phyloP scores from a whole-genome alignment of 1,284 basidiomycete species.

The Tremellales sp. region DNA sequence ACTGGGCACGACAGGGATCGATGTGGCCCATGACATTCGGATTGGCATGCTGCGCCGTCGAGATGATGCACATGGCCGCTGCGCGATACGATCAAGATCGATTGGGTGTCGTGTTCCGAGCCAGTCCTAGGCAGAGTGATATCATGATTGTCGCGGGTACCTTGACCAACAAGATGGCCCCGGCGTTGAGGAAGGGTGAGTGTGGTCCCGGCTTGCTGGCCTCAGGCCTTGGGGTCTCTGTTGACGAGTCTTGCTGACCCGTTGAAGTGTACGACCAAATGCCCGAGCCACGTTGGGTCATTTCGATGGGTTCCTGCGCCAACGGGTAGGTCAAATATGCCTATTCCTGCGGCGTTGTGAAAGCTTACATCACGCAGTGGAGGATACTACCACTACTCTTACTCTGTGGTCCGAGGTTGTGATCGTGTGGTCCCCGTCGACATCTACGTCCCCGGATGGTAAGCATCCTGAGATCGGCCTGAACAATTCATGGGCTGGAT shows the following conservation, averaged over 20 bases:
- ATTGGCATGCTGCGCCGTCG: slow-evolving; percentile 97
- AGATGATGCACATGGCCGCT: slow-evolving; percentile 93
- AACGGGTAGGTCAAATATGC: slow-evolving; percentile 66
- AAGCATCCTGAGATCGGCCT: slow-evolving; percentile 52
- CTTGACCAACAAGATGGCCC: slow-evolving; percentile 99
- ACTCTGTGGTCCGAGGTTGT: slow-evolving; percentile 98
- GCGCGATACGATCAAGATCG: slow-evolving; percentile 99
- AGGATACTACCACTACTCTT: slow-evolving; percentile 96
- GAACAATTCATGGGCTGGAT: not conserved
- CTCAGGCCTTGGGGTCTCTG: not conserved
- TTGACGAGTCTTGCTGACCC: not conserved
- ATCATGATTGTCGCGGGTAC: slow-evolving; percentile 99
- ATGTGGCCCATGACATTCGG: slow-evolving; percentile 99
- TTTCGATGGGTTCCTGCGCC: slow-evolving; percentile 99
- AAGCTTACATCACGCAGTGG: slow-evolving; percentile 49
- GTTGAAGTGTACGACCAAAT: slow-evolving; percentile 82
- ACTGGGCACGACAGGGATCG: slow-evolving; percentile 95
- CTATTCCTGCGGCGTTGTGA: not conserved
- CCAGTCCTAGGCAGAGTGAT: slow-evolving; percentile 93
- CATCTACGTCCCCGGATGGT: slow-evolving; percentile 94
- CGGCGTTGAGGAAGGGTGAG: slow-evolving; percentile 73
- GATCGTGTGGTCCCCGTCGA: slow-evolving; percentile 98
- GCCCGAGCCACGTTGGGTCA: slow-evolving; percentile 96
- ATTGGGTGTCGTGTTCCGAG: slow-evolving; percentile 96
- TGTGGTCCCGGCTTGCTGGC: not conserved